Conservation (phyloP, 305 asterid species). For the Rubia peregrina region DNA sequence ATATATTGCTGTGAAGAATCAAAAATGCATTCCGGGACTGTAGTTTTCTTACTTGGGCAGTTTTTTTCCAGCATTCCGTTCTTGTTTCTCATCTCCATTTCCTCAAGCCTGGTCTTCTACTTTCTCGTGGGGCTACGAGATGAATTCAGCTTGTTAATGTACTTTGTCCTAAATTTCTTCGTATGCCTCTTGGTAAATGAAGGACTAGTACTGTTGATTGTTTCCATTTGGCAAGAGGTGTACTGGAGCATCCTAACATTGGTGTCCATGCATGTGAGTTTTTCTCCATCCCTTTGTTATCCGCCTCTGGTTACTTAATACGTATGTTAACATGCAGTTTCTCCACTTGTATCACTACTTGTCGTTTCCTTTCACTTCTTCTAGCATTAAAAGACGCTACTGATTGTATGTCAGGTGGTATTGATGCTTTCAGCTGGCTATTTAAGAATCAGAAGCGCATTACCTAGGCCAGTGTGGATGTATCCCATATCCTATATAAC, state of each 20-base stretch:
- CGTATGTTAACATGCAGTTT: neutral
- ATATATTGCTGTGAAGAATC: slow-evolving; percentile 34
- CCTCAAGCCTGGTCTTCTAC: slow-evolving; percentile 86
- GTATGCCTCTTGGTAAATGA: slow-evolving; percentile 86
- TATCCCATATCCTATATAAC: slow-evolving; percentile 85
- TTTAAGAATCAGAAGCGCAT: slow-evolving; percentile 72
- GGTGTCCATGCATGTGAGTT: slow-evolving; percentile 72
- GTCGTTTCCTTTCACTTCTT: neutral
- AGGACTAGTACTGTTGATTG: slow-evolving; percentile 67
- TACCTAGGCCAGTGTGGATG: slow-evolving; percentile 82
- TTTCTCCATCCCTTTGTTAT: slow-evolving; percentile 8
- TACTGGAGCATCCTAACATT: slow-evolving; percentile 71
- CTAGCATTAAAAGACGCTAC: neutral
- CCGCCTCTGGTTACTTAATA: neutral
- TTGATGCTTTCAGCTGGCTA: slow-evolving; percentile 94
- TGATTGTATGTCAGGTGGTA: slow-evolving; percentile 42
- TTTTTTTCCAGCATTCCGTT: slow-evolving; percentile 81
- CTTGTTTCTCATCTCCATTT: slow-evolving; percentile 85
- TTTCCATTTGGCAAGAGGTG: slow-evolving; percentile 57
- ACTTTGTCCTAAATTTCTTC: slow-evolving; percentile 77
- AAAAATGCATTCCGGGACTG: slow-evolving; percentile 58
- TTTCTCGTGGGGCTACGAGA: slow-evolving; percentile 80
- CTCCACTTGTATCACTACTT: neutral
- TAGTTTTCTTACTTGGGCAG: slow-evolving; percentile 46
- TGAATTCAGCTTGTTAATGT: slow-evolving; percentile 84